Evolutionary conservation across 2,329 filamentous ascomycete species (phyloP), one percentile per base, ranked within the genome.

Genomic region (Botryotinia convoluta): DNA sequence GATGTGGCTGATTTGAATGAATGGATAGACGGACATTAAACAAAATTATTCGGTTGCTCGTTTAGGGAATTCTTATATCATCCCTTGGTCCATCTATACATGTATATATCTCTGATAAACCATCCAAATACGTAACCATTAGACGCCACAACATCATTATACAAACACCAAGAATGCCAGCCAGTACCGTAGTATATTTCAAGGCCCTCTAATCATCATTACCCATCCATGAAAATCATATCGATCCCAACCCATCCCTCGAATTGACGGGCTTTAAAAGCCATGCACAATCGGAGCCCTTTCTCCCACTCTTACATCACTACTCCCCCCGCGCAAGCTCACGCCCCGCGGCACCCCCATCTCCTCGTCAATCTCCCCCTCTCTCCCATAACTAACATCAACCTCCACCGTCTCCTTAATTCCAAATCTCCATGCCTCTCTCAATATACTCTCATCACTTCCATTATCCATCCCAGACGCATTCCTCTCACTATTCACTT

Each of bases 391-490:
- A 6, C 26, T 64, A 39, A 63, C 35, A 54, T 63, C 26, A 42
- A 71, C 59, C 16, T 51, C 69, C 37, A 37, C 54, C 35, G 69
- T 71, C 8, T 71, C 59, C 45, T 63, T 63, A 32, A 71, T 71
- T 4, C 69, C 60, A 64, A 54, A 57, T 29, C 45, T 42, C 59
- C 44, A 71, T 9, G 69, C 69, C 5, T 71, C 69, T 14, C 60
- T 51, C 45, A 71, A 42, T 42, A 71, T 64, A 39, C 69, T 64
- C 45, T 71, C 69, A 57, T 71, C 60, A 54, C 59, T 71, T 12
- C 44, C 69, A 54, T 71, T 71, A 44, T 71, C 59, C 69, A 71
- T 44, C 7, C 69, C 59, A 16, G 16, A 5, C 1, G n/a, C 45
- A 64, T 37, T 18, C 32, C 59, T 29, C 44, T 71, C 60, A 45